Evolutionary conservation across 805 yeast genomes (phyloP).

Genomic region (Teunomyces atbi): DNA sequence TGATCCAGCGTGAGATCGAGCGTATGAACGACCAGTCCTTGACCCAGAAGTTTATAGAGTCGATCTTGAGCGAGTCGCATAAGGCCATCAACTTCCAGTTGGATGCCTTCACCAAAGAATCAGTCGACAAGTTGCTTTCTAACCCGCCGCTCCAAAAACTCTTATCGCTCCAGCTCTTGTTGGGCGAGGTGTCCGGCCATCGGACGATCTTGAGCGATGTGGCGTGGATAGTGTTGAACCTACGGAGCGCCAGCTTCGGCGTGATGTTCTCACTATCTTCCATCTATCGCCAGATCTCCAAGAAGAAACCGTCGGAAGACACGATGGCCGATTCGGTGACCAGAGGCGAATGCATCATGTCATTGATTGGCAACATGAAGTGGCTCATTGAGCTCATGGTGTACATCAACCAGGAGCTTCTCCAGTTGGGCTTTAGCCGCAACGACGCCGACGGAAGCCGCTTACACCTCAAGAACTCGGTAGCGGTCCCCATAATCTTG

Average conservation of each 20-base stretch:
- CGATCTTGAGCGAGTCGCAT: conserved; percentile 65
- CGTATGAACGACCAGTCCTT: conserved; percentile 14
- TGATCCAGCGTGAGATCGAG: conserved; percentile 49
- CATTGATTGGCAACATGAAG: conserved; percentile 70
- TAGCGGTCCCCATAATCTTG: conserved; percentile 58
- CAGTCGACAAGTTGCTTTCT: conserved; percentile 69
- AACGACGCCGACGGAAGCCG: conserved; percentile 15
- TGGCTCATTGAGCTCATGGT: conserved; percentile 85
- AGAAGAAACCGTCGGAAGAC: conserved; percentile 53
- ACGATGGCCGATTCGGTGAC: conserved; percentile 51
- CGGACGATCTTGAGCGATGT: conserved; percentile 43
- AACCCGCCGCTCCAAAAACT: conserved; percentile 77
- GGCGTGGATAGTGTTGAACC: conserved; percentile 64
- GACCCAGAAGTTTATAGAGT: conserved; percentile 30
- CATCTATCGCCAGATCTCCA: conserved; percentile 63
- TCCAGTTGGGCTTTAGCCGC: conserved; percentile 40
- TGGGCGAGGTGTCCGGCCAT: conserved; percentile 46
- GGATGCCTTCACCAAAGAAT: conserved; percentile 63
- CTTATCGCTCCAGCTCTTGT: conserved; percentile 62
- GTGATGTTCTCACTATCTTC: conserved; percentile 60
- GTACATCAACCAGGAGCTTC: conserved; percentile 68
- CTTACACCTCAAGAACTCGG: conserved; percentile 31
- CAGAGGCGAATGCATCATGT: conserved; percentile 61
- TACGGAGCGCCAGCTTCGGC: conserved; percentile 71
- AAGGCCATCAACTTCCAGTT: conserved; percentile 71